Conservation (phyloP, 352 stramenopile genomes). For the Phytophthora hibernalis region DNA sequence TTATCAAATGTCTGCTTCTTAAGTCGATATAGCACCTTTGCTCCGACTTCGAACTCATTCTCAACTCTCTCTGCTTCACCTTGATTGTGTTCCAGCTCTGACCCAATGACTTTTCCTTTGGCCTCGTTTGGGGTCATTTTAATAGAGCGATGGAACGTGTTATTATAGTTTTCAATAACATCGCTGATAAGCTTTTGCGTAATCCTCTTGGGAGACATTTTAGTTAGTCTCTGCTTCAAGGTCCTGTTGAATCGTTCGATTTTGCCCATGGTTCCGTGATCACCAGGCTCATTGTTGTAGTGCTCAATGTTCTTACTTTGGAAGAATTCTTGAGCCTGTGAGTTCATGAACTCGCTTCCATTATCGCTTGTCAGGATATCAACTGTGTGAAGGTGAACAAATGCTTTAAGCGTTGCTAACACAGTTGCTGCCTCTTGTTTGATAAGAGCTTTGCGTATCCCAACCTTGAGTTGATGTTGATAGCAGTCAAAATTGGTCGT, state of each 20-base stretch:
- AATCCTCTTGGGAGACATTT: constrained; percentile 10
- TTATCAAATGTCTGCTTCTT: background rate
- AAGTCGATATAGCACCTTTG: background rate
- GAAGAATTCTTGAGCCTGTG: background rate
- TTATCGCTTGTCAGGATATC: too few species aligned
- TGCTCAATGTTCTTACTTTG: background rate
- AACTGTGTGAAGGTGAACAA: too few species aligned
- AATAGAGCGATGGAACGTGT: constrained; percentile 19
- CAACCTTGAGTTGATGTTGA: too few species aligned
- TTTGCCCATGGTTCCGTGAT: too few species aligned
- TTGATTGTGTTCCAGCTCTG: constrained; percentile 35
- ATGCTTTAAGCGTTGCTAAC: too few species aligned
- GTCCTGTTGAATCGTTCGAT: too few species aligned
- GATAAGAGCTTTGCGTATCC: too few species aligned
- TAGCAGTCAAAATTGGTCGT: too few species aligned
- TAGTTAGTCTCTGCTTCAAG: too few species aligned
- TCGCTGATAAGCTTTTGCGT: constrained; percentile 33
- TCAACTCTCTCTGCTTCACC: constrained; percentile 7
- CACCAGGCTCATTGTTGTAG: constrained; percentile 38
- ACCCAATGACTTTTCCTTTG: constrained; percentile 31
- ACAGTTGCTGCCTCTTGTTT: too few species aligned
- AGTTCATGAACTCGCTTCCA: constrained; percentile 43
- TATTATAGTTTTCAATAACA: constrained; percentile 25
- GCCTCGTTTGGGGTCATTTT: constrained; percentile 26
- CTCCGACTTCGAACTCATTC: background rate